Conservation (phyloP, 306 rosid genomes). For the Cyclanthera cordifolia region DNA sequence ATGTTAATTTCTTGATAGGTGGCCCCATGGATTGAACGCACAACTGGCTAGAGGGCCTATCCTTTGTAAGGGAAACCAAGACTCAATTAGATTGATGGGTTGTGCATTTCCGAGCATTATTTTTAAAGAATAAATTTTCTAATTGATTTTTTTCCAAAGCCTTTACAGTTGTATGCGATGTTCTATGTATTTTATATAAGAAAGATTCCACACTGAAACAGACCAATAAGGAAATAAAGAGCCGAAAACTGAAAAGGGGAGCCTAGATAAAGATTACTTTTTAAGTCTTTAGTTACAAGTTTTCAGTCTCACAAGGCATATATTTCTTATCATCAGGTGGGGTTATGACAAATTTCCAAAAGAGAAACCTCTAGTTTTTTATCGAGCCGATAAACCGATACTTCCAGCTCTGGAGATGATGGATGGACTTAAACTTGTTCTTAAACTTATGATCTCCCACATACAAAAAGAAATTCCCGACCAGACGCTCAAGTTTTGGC, state of each 20-base stretch:
- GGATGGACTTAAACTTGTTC: constrained; percentile 68
- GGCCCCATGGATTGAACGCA: no score
- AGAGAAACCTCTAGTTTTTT: constrained; percentile 73
- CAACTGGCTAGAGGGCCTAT: no score
- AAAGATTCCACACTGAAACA: background rate
- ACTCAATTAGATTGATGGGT: background rate
- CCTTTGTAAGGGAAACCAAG: background rate
- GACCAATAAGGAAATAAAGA: background rate
- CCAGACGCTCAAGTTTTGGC: constrained; percentile 66
- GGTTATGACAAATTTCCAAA: constrained; percentile 64
- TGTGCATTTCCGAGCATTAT: background rate
- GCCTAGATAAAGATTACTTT: background rate
- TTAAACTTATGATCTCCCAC: constrained; percentile 39
- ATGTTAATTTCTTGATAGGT: no score
- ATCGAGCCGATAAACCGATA: constrained; percentile 48
- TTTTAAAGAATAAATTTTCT: background rate
- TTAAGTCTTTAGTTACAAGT: background rate
- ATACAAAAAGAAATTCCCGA: constrained; percentile 49
- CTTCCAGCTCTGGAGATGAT: constrained; percentile 46
- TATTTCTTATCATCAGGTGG: constrained; percentile 44
- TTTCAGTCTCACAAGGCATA: background rate
- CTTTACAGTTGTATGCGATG: background rate
- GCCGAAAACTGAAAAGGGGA: background rate
- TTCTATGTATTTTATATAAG: background rate
- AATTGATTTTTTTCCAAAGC: background rate